phyloP scores from a whole-genome alignment of 306 rosid species.

The Dalbergia cultrata region DNA sequence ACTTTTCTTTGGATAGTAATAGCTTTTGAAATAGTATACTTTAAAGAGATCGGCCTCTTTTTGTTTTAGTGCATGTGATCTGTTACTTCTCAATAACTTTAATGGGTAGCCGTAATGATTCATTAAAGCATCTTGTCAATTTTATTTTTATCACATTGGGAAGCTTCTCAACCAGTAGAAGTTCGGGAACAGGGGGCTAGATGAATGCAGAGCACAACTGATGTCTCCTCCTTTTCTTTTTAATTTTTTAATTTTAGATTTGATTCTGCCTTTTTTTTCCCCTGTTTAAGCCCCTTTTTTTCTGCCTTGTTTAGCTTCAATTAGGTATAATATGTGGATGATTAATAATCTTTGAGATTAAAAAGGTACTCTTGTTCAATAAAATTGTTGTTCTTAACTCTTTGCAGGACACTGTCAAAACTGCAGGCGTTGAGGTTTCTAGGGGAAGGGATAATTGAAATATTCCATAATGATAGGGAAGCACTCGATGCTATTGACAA shows the following conservation, averaged over 20 bases:
- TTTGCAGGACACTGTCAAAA: slow-evolving; percentile 69
- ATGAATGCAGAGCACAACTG: no score
- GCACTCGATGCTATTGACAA: slow-evolving; percentile 73
- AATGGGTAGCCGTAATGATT: not conserved
- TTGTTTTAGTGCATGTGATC: slow-evolving; percentile 46
- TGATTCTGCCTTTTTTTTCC: no score
- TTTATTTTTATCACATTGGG: not conserved
- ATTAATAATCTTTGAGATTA: no score
- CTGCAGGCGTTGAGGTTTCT: slow-evolving; percentile 69
- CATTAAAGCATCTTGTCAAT: not conserved
- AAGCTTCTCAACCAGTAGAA: not conserved
- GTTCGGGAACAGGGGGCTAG: no score
- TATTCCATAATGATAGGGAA: slow-evolving; percentile 80
- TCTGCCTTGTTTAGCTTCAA: no score
- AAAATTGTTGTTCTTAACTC: slow-evolving; percentile 1
- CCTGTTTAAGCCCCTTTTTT: no score
- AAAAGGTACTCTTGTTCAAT: not conserved
- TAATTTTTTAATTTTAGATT: no score
- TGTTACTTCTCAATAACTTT: slow-evolving; percentile 40
- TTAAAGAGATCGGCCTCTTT: not conserved
- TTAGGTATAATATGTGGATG: no score
- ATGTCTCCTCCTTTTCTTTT: no score
- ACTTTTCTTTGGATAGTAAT: slow-evolving; percentile 24
- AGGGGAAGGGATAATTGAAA: slow-evolving; percentile 73
- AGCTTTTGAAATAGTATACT: slow-evolving; percentile 13